These are phyloP conservation scores for Tubosaeta brunneosetosa DNA, from an alignment of 768 basidiomycete species.

Conservation along the genomic window DNA sequence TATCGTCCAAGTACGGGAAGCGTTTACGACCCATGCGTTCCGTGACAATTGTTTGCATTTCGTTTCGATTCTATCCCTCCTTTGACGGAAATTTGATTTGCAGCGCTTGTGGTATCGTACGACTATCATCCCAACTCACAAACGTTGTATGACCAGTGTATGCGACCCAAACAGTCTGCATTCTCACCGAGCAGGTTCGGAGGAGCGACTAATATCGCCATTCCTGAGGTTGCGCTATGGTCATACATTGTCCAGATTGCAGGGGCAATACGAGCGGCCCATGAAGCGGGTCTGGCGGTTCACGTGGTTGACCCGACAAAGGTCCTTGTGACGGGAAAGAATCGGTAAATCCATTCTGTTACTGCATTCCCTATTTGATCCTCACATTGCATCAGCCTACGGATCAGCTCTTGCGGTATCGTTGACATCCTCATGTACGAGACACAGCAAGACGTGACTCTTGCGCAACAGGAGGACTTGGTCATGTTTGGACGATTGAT, in stretches of 20 bases:
- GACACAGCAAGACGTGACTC: constrained; percentile 50
- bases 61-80: constrained; percentile 1
- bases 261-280: constrained; percentile 80
- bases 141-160: constrained; percentile 75
- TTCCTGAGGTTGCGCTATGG: constrained; percentile 87
- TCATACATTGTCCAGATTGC: constrained; percentile 89
- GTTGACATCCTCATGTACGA: constrained; percentile 83
- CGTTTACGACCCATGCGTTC: constrained; percentile 92
- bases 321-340: constrained; percentile 83
- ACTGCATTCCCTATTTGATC: not conserved
- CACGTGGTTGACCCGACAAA: constrained; percentile 83
- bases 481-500: constrained; percentile 81
- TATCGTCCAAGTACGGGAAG: constrained; percentile 80
- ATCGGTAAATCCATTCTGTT: constrained; percentile 48
- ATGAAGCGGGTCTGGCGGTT: constrained; percentile 75
- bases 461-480: constrained; percentile 85
- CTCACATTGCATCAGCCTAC: constrained; percentile 46
- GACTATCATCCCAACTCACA: constrained; percentile 81
- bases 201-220: constrained; percentile 22
- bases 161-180: constrained; percentile 50
- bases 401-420: constrained; percentile 83
- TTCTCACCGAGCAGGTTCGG: constrained; percentile 35
- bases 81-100: constrained; percentile 5
- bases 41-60: constrained; percentile 75
- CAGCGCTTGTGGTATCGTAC: constrained; percentile 89